Evolutionary conservation across 129 eudicot species (phyloP).

Genomic region (Flaveria trinervia): DNA sequence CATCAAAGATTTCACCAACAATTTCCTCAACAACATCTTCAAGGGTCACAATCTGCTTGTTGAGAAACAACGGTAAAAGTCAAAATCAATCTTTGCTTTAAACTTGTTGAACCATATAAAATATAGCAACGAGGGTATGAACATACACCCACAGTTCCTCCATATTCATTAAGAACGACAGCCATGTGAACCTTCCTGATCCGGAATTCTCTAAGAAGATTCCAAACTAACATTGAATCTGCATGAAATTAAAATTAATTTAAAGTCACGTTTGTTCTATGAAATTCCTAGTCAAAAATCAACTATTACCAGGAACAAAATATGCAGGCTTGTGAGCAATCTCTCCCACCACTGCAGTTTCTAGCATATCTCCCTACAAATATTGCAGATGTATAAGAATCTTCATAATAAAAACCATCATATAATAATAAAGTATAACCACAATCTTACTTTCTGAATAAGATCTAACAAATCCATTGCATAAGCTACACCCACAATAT

Average conservation of each 20-base stretch:
- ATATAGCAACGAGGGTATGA: constrained; percentile 24
- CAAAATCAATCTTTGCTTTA: constrained; percentile 10
- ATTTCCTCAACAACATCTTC: constrained; percentile 82
- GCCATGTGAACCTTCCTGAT: constrained; percentile 84
- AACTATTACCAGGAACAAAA: constrained; percentile 67
- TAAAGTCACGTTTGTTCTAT: background rate
- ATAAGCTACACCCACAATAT: constrained; percentile 71
- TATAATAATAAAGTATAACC: background rate
- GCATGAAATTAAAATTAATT: constrained; percentile 16
- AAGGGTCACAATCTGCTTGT: constrained; percentile 60
- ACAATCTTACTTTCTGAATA: constrained; percentile 52
- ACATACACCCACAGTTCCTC: constrained; percentile 83
- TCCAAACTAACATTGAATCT: constrained; percentile 83
- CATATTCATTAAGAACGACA: constrained; percentile 73
- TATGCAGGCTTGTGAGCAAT: constrained; percentile 80
- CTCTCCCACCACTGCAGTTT: constrained; percentile 57
- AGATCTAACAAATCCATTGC: constrained; percentile 76
- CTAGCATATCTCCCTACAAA: constrained; percentile 60
- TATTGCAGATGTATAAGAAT: constrained; percentile 18
- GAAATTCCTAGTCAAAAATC: constrained; percentile 8
- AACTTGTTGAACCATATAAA: constrained; percentile 7
- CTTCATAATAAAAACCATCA: background rate
- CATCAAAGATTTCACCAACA: constrained; percentile 78
- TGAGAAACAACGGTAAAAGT: constrained; percentile 25
- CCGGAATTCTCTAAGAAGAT: constrained; percentile 70